phyloP scores from a whole-genome alignment of 2,329 filamentous ascomycete species.

The Pseudocercospora eumusae region DNA sequence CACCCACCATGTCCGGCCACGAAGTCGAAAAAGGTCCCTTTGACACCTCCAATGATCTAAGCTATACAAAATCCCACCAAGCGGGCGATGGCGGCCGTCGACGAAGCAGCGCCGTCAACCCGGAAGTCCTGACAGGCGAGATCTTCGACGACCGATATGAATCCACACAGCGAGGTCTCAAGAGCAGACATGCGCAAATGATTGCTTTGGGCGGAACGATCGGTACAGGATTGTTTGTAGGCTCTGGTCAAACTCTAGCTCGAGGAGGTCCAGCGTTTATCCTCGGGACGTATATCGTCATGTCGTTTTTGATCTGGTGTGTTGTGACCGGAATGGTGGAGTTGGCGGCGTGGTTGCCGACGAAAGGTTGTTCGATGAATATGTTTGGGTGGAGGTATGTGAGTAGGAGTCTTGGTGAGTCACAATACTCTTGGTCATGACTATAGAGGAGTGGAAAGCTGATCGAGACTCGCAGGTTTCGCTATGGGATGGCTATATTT shows the following conservation, averaged over 20 bases:
- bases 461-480: conserved; percentile 40
- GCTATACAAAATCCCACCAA: conserved; percentile 16
- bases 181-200: conserved; percentile 43
- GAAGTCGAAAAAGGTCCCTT: conserved; percentile 18
- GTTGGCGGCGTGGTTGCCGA: conserved; percentile 61
- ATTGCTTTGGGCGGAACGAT: conserved; percentile 40
- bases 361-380: conserved; percentile 55
- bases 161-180: conserved; percentile 44
- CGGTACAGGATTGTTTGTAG: conserved; percentile 42
- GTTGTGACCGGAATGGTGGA: conserved; percentile 56
- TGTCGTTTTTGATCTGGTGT: conserved; percentile 47
- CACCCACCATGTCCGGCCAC: conserved; percentile 10
- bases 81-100: conserved; percentile 15
- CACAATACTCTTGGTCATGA: background rate
- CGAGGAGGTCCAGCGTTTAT: conserved; percentile 45
- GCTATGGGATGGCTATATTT: conserved; percentile 49
- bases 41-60: conserved; percentile 4
- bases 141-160: conserved; percentile 39
- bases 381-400: conserved; percentile 51
- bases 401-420: conserved; percentile 39
- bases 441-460: background rate
- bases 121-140: conserved; percentile 31
- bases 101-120: conserved; percentile 24
- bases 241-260: conserved; percentile 42
- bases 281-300: conserved; percentile 45